Evolutionary conservation across 495 filamentous ascomycete genomes (phyloP).

Genomic region (Hypoxylon fragiforme): DNA sequence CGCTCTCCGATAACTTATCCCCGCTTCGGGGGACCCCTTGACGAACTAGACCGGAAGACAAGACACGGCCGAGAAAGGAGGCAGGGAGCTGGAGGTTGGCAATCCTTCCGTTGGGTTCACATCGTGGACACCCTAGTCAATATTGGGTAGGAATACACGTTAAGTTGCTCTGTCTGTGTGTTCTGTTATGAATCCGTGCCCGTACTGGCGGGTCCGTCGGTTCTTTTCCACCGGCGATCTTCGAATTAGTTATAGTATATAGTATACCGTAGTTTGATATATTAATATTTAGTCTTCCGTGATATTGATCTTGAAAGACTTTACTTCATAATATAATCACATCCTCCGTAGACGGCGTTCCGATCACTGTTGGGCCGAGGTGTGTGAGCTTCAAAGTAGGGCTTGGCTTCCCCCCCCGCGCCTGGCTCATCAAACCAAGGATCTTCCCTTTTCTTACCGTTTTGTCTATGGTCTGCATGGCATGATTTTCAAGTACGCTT

Average conservation of each 20-base stretch:
- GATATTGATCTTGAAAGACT: too few relatives aligned
- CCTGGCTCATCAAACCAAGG: conserved; percentile 15
- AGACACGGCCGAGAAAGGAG: conserved; percentile 27
- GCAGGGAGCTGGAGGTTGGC: conserved; percentile 30
- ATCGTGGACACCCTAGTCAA: conserved; percentile 22
- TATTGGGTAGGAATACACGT: conserved; percentile 31
- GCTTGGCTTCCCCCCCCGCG: conserved; percentile 5
- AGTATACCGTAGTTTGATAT: conserved; percentile 3
- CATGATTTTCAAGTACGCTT: conserved; percentile 23
- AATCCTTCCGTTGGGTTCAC: conserved; percentile 20
- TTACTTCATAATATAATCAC: too few relatives aligned
- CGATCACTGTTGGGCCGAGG: conserved; percentile 16
- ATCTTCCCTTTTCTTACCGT: conserved; percentile 9
- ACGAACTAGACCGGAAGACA: conserved; percentile 12
- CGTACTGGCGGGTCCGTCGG: conserved; percentile 19
- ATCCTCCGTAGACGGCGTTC: too few relatives aligned
- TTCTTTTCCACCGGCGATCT: conserved; percentile 9
- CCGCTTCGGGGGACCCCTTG: conserved; percentile 28
- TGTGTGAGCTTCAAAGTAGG: conserved; percentile 1
- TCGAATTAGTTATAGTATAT: conserved; percentile 1
- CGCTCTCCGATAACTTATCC: conserved; percentile 21
- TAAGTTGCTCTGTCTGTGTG: conserved; percentile 20
- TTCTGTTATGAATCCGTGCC: conserved; percentile 16
- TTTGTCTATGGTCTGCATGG: conserved; percentile 3
- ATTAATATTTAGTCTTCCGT: too few relatives aligned